These are phyloP conservation scores for Vigna unguiculata DNA, from an alignment of 306 rosid species.

Conservation along the genomic window DNA sequence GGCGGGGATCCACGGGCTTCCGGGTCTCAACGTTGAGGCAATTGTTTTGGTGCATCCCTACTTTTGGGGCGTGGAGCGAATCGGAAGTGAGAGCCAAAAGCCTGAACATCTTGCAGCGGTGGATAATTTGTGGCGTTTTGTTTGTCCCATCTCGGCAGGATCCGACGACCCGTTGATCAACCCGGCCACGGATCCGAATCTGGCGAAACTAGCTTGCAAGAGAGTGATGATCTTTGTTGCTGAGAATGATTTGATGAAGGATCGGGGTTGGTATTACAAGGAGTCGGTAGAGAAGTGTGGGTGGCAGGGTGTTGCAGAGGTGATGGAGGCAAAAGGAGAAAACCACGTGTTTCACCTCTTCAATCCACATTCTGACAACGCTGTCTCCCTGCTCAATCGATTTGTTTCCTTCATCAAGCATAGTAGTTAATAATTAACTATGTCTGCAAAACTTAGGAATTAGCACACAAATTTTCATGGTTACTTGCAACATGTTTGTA, in stretches of 20 bases:
- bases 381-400: conserved; percentile 43
- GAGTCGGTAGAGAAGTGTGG: conserved; percentile 61
- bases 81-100: background rate
- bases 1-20: conserved; percentile 50
- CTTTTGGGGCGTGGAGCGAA: conserved; percentile 57
- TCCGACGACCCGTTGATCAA: conserved; percentile 66
- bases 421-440: background rate
- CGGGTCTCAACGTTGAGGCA: conserved; percentile 57
- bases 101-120: background rate
- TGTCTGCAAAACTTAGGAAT: background rate
- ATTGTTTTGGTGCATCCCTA: conserved; percentile 67
- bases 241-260: conserved; percentile 61
- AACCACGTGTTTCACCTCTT: conserved; percentile 67
- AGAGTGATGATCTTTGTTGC: conserved; percentile 73
- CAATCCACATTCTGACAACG: conserved; percentile 49
- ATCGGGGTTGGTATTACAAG: conserved; percentile 56
- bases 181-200: conserved; percentile 65
- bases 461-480: background rate
- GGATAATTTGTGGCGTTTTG: conserved; percentile 60
- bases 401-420: conserved; percentile 52
- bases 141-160: conserved; percentile 51
- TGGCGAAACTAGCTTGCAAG: conserved; percentile 53
- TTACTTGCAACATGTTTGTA: too few species aligned
- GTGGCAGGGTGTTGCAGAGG: conserved; percentile 58
- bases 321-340: conserved; percentile 56